These are phyloP conservation scores for Solanum piurae DNA, from an alignment of 257 asterid species.

Conservation along the genomic window DNA sequence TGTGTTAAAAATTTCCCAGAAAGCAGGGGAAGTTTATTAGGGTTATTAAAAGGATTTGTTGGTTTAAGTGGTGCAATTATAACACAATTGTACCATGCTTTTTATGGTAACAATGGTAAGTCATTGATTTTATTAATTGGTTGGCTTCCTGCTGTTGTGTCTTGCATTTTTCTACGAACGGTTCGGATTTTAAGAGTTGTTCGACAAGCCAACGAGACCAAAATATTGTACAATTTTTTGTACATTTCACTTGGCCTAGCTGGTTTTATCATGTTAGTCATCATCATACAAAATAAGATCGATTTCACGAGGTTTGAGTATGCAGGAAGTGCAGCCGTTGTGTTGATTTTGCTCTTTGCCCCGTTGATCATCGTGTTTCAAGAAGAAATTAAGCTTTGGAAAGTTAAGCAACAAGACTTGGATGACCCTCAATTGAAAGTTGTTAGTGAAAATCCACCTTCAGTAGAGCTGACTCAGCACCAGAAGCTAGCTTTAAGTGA, in stretches of 20 bases:
- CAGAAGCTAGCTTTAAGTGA: neutral
- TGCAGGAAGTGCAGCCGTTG: constrained; percentile 22
- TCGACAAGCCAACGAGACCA: constrained; percentile 27
- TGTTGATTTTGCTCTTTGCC: constrained; percentile 23
- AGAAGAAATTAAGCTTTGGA: constrained; percentile 30
- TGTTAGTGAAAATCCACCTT: neutral
- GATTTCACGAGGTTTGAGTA: constrained; percentile 14
- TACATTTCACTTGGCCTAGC: constrained; percentile 33
- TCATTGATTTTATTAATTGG: constrained; percentile 40
- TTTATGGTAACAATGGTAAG: constrained; percentile 31
- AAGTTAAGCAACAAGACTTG: neutral
- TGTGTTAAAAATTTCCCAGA: constrained; percentile 66
- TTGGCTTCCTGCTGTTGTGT: constrained; percentile 55
- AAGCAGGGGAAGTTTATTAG: constrained; percentile 46
- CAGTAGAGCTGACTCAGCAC: neutral
- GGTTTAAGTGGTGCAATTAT: constrained; percentile 68
- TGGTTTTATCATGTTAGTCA: constrained; percentile 36
- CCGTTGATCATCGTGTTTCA: constrained; percentile 20
- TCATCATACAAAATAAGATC: constrained; percentile 26
- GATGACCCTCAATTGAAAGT: neutral
- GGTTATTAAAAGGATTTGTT: constrained; percentile 43
- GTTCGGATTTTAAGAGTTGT: constrained; percentile 25
- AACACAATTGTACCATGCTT: constrained; percentile 40
- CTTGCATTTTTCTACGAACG: constrained; percentile 27
- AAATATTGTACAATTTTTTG: constrained; percentile 33